Evolutionary conservation across 108 stramenopile species (phyloP).

Genomic region (Craspedostauros australis): DNA sequence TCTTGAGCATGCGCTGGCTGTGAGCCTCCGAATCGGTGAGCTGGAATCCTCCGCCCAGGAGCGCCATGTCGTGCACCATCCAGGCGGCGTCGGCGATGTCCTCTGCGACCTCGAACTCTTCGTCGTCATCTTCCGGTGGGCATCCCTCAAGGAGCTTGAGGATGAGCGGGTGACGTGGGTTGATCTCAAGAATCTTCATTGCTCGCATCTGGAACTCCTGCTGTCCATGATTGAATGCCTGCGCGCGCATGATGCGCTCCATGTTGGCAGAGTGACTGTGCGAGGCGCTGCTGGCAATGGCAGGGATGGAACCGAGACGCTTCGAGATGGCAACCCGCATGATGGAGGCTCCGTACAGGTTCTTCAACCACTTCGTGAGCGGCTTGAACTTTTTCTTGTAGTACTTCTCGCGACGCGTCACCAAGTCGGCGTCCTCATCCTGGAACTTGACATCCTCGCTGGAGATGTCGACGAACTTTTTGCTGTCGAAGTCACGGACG

Average conservation of each 20-base stretch:
- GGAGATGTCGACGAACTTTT: conserved; percentile 87
- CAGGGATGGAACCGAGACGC: conserved; percentile 86
- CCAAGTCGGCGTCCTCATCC: conserved; percentile 93
- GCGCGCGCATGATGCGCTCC: conserved; percentile 98
- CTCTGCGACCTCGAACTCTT: conserved; percentile 62
- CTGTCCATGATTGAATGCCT: conserved; percentile 83
- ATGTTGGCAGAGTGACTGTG: conserved; percentile 98
- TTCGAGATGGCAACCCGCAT: conserved; percentile 85
- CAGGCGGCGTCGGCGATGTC: conserved; percentile 84
- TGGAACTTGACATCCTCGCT: conserved; percentile 96
- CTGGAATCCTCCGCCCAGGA: conserved; percentile 92
- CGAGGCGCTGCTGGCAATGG: conserved; percentile 88
- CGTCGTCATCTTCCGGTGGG: conserved; percentile 60
- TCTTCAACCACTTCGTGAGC: conserved; percentile 93
- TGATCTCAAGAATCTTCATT: conserved; percentile 94
- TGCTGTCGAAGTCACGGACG: conserved; percentile 71
- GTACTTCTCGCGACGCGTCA: conserved; percentile 85
- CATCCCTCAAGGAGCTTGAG: conserved; percentile 74
- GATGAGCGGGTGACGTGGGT: conserved; percentile 98
- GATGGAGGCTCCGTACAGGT: conserved; percentile 82
- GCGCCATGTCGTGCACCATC: conserved; percentile 96
- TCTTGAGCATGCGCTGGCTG: conserved; percentile 77
- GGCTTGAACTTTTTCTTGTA: conserved; percentile 96
- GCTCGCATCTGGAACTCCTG: conserved; percentile 52
- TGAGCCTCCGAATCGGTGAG: conserved; percentile 84